Evolutionary conservation across 441 rosid genomes (phyloP).

Genomic region (Eruca vesicaria): DNA sequence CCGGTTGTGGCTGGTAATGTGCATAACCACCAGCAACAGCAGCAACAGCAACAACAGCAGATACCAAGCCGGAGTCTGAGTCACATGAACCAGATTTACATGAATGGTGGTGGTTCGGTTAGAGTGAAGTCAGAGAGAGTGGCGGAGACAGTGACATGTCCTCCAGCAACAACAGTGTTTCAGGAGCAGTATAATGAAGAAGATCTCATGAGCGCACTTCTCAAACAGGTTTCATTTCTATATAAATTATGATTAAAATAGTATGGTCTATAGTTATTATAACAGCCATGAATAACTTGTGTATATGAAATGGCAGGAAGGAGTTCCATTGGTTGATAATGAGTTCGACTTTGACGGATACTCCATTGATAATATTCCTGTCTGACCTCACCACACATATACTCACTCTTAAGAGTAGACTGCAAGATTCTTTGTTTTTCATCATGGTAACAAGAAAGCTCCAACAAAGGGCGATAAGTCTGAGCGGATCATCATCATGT

Average conservation of each 20-base stretch:
- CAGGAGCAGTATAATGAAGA: constrained; percentile 67
- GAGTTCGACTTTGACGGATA: constrained; percentile 86
- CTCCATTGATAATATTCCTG: constrained; percentile 68
- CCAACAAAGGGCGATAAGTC: neutral
- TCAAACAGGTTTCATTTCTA: constrained; percentile 59
- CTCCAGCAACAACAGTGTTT: constrained; percentile 40
- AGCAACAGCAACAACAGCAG: constrained; percentile 34
- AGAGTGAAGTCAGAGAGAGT: constrained; percentile 66
- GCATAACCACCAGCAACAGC: constrained; percentile 36
- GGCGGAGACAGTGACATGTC: constrained; percentile 41
- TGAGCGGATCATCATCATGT: neutral
- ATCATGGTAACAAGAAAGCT: neutral
- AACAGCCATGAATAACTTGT: no score
- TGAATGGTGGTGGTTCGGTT: constrained; percentile 47
- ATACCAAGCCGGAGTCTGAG: neutral
- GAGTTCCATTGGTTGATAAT: constrained; percentile 50
- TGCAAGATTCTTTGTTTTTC: constrained; percentile 25
- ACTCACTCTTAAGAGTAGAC: constrained; percentile 11
- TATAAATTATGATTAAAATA: no score
- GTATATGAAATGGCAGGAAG: constrained; percentile 45
- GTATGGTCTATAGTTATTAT: no score
- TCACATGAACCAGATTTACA: constrained; percentile 35
- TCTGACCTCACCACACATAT: constrained; percentile 33
- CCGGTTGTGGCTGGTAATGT: constrained; percentile 9
- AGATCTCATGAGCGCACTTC: constrained; percentile 86